Evolutionary conservation across 768 basidiomycete genomes (phyloP), one percentile per base, ranked within the genome.

Genomic region (Boletus patriciae): DNA sequence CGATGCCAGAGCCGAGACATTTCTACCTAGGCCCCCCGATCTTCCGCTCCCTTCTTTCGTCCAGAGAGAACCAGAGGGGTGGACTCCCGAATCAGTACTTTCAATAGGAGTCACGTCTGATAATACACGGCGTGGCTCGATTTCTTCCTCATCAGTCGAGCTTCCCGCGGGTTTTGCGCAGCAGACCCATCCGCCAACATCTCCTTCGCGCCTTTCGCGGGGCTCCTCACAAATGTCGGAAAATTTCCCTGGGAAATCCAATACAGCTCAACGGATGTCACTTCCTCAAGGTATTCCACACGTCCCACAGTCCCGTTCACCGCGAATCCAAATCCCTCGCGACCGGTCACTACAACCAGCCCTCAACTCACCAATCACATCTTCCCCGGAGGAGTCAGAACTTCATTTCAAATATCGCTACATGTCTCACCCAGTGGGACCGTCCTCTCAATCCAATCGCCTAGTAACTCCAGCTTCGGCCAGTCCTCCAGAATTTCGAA

Each of bases 1-100:
- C 23, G 68, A 73, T 42, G 71, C 71, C 15, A 70, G 71, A 55
- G 71, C 71, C 29, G 50, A 55, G 41, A 72, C 71, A 0, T 65
- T 13, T 38, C 58, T 72, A 3, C 71, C 71, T 7, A 63, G 63
- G 19, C 50, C 72, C 2, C 65, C 52, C 0, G 63, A 65, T 51
- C 53, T 72, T 13, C 70, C 68, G 0, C 68, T 64, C n/a, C 71
- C 66, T 25, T 8, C 41, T 10, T 51, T 23, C 10, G 1, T 57
- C 16, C 43, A 6, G 33, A 61, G 44, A 34, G 25, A 8, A n/a
- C 57, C 60, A 10, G 21, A 18, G 7, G 19, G 4, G 4, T 49
- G 36, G 11, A 13, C 6, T 1, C 16, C 46, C 16, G 50, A 36
- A 10, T 25, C 38, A 10, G 8, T 12, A 3, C 21, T 46, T 25